Evolutionary conservation across 768 basidiomycete genomes (phyloP).

Genomic region (Psilocybe sp.): DNA sequence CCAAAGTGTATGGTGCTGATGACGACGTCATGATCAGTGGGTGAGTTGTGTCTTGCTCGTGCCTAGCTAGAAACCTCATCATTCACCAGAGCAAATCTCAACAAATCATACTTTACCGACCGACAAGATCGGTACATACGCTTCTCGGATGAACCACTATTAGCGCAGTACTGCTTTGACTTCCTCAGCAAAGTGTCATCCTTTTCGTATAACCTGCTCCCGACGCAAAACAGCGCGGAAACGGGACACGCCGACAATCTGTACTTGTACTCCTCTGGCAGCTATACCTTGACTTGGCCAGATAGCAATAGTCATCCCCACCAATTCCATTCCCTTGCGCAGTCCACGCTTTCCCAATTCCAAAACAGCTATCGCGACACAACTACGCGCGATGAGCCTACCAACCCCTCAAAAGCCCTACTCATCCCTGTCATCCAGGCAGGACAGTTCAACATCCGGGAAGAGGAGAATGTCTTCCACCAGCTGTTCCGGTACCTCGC

Average conservation of each 20-base stretch:
- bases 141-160: conserved; percentile 52
- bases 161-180: conserved; percentile 83
- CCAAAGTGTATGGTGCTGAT: conserved; percentile 93
- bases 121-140: conserved; percentile 93
- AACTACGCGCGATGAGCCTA: neutral
- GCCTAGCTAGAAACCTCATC: neutral
- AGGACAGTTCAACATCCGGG: conserved; percentile 81
- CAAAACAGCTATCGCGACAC: conserved; percentile 41
- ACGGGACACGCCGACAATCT: conserved; percentile 7
- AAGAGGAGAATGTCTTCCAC: conserved; percentile 71
- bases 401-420: conserved; percentile 29
- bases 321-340: conserved; percentile 59
- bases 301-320: conserved; percentile 65
- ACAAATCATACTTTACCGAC: conserved; percentile 89
- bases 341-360: conserved; percentile 52
- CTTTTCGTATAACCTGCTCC: conserved; percentile 67
- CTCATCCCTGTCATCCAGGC: conserved; percentile 87
- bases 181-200: conserved; percentile 66
- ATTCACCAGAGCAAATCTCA: conserved; percentile 79
- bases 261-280: conserved; percentile 33
- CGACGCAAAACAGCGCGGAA: neutral
- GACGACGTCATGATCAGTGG: conserved; percentile 92
- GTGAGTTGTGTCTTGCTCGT: conserved; percentile 38
- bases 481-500: conserved; percentile 55
- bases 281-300: conserved; percentile 65